A percentile compares a stretch with the other conserved stretches of the same genome.
phyloP scores from a whole-genome alignment of 768 basidiomycete genomes.

The Suillus alpinus region DNA sequence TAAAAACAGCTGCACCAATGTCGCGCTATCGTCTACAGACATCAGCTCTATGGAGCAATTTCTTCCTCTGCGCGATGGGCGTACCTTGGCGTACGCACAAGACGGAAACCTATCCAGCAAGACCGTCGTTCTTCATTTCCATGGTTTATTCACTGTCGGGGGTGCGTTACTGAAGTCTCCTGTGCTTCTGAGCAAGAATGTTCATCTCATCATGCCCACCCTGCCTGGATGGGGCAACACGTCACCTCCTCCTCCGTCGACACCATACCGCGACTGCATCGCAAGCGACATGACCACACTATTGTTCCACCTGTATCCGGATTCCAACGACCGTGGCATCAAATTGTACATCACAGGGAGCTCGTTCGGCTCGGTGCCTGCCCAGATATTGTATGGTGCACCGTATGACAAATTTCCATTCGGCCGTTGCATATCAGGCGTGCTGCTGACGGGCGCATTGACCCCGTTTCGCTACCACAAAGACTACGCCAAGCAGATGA shows the following conservation, averaged over 20 bases:
- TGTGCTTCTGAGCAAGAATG: slow-evolving; percentile 36
- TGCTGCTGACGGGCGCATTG: slow-evolving; percentile 45
- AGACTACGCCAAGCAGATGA: slow-evolving; percentile 44
- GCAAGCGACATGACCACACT: slow-evolving; percentile 44
- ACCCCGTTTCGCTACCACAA: slow-evolving; percentile 46
- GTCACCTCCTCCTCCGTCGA: slow-evolving; percentile 34
- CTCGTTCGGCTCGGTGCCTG: slow-evolving; percentile 51
- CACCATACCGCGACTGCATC: slow-evolving; percentile 40
- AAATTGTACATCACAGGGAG: slow-evolving; percentile 50
- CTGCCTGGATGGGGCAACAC: slow-evolving; percentile 59
- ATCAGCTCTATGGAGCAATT: slow-evolving; percentile 6
- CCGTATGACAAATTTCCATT: slow-evolving; percentile 49
- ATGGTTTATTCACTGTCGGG: slow-evolving; percentile 51
- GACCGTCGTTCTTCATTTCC: slow-evolving; percentile 50
- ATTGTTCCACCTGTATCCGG: slow-evolving; percentile 49
- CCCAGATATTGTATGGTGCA: slow-evolving; percentile 56
- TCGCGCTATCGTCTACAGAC: not conserved
- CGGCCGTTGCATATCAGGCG: slow-evolving; percentile 42
- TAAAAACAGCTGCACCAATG: no score
- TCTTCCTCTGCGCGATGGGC: slow-evolving; percentile 33
- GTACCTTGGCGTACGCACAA: slow-evolving; percentile 54
- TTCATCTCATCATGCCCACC: slow-evolving; percentile 49
- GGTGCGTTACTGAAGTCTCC: slow-evolving; percentile 34
- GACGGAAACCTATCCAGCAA: slow-evolving; percentile 48
- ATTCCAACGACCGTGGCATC: slow-evolving; percentile 29